These are phyloP conservation scores for Starmerella ratchasimensis DNA, from an alignment of 805 yeast species.

Conservation along the genomic window DNA sequence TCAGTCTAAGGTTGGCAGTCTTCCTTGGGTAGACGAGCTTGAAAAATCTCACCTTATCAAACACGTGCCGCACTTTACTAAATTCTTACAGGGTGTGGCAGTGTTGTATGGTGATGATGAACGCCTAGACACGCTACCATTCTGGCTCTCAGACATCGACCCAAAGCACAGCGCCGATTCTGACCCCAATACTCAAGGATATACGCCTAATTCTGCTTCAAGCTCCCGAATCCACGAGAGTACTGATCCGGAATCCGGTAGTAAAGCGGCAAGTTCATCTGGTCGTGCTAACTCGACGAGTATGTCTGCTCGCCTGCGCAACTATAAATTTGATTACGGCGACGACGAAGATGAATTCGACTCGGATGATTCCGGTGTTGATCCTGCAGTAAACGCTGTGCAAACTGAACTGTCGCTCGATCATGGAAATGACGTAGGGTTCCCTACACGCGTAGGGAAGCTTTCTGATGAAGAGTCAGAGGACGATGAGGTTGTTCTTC, in stretches of 20 bases:
- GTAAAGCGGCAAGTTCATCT: too few species aligned
- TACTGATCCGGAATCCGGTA: too few species aligned
- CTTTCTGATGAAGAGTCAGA: constrained; percentile 49
- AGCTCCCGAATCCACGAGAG: too few species aligned
- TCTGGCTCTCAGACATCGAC: constrained; percentile 89
- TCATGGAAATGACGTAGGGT: constrained; percentile 13
- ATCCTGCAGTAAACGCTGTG: constrained; percentile 8
- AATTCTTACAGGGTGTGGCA: constrained; percentile 86
- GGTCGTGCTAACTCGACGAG: neutral
- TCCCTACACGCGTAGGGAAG: constrained; percentile 23
- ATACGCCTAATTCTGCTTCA: too few species aligned
- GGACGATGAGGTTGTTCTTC: constrained; percentile 73
- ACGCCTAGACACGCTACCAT: constrained; percentile 75
- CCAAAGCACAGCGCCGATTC: constrained; percentile 25
- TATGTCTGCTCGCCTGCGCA: neutral
- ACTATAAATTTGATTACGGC: constrained; percentile 23
- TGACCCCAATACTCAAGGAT: too few species aligned
- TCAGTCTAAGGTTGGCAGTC: constrained; percentile 25
- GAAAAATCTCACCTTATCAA: constrained; percentile 72
- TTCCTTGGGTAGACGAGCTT: constrained; percentile 71
- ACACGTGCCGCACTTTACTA: constrained; percentile 87
- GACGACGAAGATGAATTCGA: constrained; percentile 42
- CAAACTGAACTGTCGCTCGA: constrained; percentile 7
- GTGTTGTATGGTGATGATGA: constrained; percentile 81
- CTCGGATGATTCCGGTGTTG: constrained; percentile 21